Evolutionary conservation across 2,329 filamentous ascomycete species (phyloP), one percentile per base, ranked within the genome.

Genomic region (Monilinia polystroma): DNA sequence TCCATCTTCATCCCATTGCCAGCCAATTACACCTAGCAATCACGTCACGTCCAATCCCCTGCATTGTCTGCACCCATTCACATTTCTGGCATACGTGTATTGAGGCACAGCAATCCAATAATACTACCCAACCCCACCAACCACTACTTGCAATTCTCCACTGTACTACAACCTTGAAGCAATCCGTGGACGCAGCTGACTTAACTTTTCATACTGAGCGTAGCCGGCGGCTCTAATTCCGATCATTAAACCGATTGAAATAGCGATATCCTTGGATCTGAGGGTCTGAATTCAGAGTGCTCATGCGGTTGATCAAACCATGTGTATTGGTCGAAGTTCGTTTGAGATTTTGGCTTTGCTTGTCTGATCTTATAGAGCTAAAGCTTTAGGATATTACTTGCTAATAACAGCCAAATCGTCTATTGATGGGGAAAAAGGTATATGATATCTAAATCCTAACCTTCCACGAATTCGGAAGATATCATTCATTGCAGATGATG

Each of bases 61-160:
- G 56, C 8, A 32, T 58, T 41, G 20, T 58, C 29, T 45, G 23
- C 8, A 45, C 41, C n/a, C 26, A 29, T 45, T 32, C 41, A 18
- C 56, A 29, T 45, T 12, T 43, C 41, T 43, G 26, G 56, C 38
- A 43, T 58, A 29, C 23, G 23, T 29, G 55, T 23, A 45, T 58
- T 58, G 38, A 45, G 55, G 38, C 38, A 58, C 55, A 58, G 55
- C 55, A 58, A 45, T 58, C 35, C 38, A n/a, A 43, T 43, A 43
- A 57, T 57, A 57, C 55, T 7, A 57, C 55, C 38, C 43, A 12
- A 26, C 54, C n/a, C 55, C 55, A 57, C 55, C 55, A 43, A 43
- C 14, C 3, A 57, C 20, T 35, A 20, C n/a, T 18, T 56, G n/a
- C n/a, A 38, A 41, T n/a, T 11, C n/a, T 10, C 23, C 18, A 20